Evolutionary conservation across 495 filamentous ascomycete genomes (phyloP).

Genomic region (Glutinoglossum americanum): DNA sequence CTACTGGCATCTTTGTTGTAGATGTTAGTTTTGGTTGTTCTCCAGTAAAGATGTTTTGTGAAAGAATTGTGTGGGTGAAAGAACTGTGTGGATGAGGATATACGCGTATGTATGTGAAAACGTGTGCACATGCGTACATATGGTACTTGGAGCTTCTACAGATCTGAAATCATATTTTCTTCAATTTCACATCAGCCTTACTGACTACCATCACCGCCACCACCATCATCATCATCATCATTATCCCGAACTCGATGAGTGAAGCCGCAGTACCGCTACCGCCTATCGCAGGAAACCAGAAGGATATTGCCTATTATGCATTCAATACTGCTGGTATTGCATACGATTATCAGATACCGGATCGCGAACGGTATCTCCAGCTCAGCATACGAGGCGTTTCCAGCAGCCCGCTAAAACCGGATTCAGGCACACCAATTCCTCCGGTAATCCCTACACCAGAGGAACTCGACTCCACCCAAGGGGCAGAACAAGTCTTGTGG

Average conservation of each 20-base stretch:
- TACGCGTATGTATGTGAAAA: not conserved
- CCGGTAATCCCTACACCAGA: not conserved
- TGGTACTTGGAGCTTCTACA: not conserved
- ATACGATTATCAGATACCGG: not conserved
- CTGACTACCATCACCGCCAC: too few species aligned
- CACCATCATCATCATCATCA: not conserved
- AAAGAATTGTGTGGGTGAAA: too few species aligned
- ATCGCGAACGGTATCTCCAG: not conserved
- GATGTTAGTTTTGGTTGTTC: not conserved
- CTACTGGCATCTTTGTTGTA: not conserved
- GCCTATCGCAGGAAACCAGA: not conserved
- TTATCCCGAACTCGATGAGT: not conserved
- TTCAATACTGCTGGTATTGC: not conserved
- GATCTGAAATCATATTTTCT: not conserved
- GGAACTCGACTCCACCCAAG: not conserved
- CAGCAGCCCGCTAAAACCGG: not conserved
- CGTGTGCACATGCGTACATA: not conserved
- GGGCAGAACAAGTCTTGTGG: not conserved
- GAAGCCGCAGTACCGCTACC: not conserved
- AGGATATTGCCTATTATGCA: not conserved
- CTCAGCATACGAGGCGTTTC: not conserved
- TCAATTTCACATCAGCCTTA: too few species aligned
- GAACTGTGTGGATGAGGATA: not conserved
- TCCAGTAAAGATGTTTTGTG: not conserved
- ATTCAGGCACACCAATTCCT: not conserved